These are phyloP conservation scores for Venturia aucupariae DNA, from an alignment of 2,329 filamentous ascomycete species.

Conservation along the genomic window DNA sequence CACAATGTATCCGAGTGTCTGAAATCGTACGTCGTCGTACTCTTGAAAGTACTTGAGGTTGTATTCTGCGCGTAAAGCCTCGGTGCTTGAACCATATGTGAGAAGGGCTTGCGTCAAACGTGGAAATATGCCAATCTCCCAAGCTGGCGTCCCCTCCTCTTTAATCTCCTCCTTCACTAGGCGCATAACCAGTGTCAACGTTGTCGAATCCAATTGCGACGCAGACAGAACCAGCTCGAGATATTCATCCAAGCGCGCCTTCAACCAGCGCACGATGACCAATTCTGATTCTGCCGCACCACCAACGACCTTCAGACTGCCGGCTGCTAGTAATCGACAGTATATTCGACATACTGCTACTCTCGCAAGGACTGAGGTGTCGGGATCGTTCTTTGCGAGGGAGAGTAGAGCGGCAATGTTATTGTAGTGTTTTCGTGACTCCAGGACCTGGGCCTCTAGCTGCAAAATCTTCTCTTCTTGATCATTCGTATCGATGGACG, in stretches of 20 bases:
- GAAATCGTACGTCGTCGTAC: slow-evolving; percentile 78
- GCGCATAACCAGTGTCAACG: slow-evolving; percentile 72
- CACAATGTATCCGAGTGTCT: slow-evolving; percentile 67
- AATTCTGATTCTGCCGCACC: slow-evolving; percentile 54
- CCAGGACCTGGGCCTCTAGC: slow-evolving; percentile 71
- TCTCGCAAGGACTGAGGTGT: slow-evolving; percentile 45
- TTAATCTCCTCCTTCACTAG: slow-evolving; percentile 71
- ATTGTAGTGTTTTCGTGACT: slow-evolving; percentile 87
- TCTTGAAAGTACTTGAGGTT: slow-evolving; percentile 67
- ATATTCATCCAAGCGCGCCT: slow-evolving; percentile 63
- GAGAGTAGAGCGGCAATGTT: slow-evolving; percentile 68
- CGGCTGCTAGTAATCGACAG: slow-evolving; percentile 66
- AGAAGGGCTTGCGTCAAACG: slow-evolving; percentile 57
- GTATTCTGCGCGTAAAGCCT: slow-evolving; percentile 60
- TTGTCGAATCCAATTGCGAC: slow-evolving; percentile 54
- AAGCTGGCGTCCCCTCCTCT: slow-evolving; percentile 54
- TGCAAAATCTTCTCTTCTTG: slow-evolving; percentile 15
- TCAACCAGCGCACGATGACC: slow-evolving; percentile 70
- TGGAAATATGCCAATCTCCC: slow-evolving; percentile 58
- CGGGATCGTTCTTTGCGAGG: slow-evolving; percentile 25
- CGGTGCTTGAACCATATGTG: slow-evolving; percentile 41
- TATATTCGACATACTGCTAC: slow-evolving; percentile 83
- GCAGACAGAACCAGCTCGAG: slow-evolving; percentile 54
- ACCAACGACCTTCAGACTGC: slow-evolving; percentile 50
- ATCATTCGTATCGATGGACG: not conserved